Evolutionary conservation across 768 basidiomycete species (phyloP).

Genomic region (Auriscalpium microsporum): DNA sequence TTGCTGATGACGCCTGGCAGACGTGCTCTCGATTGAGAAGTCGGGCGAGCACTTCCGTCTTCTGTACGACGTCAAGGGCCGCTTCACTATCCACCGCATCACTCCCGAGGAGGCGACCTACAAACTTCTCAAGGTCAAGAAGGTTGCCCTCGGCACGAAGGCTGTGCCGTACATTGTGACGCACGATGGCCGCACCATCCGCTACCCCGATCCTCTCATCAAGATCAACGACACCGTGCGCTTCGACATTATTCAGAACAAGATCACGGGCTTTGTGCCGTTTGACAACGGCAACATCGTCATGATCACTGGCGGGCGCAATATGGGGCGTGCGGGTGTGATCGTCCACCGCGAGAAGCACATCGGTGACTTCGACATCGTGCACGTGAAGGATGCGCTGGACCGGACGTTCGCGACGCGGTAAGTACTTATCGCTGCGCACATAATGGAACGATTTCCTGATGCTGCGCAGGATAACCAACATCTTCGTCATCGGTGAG

Average conservation of each 20-base stretch:
- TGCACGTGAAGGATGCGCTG: constrained; percentile 92
- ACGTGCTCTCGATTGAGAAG: constrained; percentile 96
- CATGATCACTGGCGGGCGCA: constrained; percentile 97
- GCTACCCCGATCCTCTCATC: constrained; percentile 96
- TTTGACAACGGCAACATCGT: constrained; percentile 97
- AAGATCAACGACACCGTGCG: constrained; percentile 96
- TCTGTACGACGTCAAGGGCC: constrained; percentile 98
- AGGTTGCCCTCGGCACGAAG: constrained; percentile 83
- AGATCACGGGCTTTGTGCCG: constrained; percentile 87
- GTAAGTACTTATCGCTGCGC: constrained; percentile 35
- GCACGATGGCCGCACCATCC: constrained; percentile 99
- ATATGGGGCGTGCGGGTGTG: constrained; percentile 97
- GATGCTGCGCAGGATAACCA: constrained; percentile 58
- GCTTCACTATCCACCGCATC: constrained; percentile 99
- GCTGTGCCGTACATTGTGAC: constrained; percentile 97
- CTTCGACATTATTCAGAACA: constrained; percentile 90
- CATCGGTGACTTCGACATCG: constrained; percentile 96
- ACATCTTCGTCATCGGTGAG: constrained; percentile 98
- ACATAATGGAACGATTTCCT: neutral
- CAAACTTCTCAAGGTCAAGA: constrained; percentile 93
- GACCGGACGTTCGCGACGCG: constrained; percentile 97
- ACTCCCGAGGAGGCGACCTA: constrained; percentile 93
- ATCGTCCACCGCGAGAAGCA: constrained; percentile 97
- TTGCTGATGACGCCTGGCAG: constrained; percentile 30
- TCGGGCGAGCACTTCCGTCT: constrained; percentile 99